Base-by-base conservation (phyloP, 1,284 basidiomycete genomes). In the Microbotryum silenes-acaulis region DNA sequence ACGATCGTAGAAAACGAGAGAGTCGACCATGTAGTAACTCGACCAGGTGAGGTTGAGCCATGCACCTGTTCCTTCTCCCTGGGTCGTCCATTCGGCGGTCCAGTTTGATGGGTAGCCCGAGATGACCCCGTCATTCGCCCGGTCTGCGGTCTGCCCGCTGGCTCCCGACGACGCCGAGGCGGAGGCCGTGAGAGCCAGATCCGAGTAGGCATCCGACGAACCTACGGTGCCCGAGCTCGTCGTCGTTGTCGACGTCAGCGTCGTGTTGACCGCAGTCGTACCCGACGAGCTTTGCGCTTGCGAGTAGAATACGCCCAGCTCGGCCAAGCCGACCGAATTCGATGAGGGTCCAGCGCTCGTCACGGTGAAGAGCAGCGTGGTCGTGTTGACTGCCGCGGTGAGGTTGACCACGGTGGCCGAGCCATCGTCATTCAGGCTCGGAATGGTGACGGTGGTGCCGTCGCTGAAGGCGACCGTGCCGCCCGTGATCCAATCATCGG, bases 11-110 rank as follows among this genome's bases (percentile, higher is more conserved):
- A 66, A 56, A 27, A 56, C 42, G 45, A 62, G 48, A 37, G 55
- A 51, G 54, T 59, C 52, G 45, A 67, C 54, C 52, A 54, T 56
- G 23, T 59, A 56, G 37, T 44, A 44, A 25, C 51, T 49, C 3
- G 52, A 21, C 63, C 63, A 70, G 14, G 62, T 57, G 45, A 63
- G 49, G 44, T 60, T 54, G 46, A 66, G 47, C 62, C 60, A 63
- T 8, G 66, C 64, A 21, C 64, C 64, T 3, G 42, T 51, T 14
- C 54, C 55, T 44, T 66, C 53, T 12, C 50, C 47, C 25, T 37
- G 29, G 5, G 64, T 37, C 1, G 67, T 57, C 69, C 69, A 71
- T 57, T 70, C 67, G 54, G 60, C 60, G 6, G 46, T 52, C 45
- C 63, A 56, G 47, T 56, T 53, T 25, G 46, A 31, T 44, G 47